Evolutionary conservation across 225 moss, liverwort and hornwort genomes (phyloP).

Genomic region (Lunularia cruciata): DNA sequence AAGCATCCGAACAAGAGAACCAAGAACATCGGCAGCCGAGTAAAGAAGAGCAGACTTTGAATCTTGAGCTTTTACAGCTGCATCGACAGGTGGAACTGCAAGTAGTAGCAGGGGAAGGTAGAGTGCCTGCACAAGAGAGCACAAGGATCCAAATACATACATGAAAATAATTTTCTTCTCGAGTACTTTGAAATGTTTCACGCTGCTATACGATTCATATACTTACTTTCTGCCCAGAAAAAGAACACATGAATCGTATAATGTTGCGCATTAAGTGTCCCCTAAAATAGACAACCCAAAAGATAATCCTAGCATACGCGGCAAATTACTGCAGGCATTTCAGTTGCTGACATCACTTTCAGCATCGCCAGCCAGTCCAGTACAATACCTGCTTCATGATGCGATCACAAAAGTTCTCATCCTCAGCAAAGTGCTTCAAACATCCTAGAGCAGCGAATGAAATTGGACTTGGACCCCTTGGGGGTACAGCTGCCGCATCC

Average conservation of each 20-base stretch:
- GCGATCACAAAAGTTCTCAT: conserved; percentile 76
- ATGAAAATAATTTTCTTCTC: too few species aligned
- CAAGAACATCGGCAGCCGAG: conserved; percentile 87
- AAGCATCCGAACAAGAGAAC: conserved; percentile 78
- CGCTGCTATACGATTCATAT: too few species aligned
- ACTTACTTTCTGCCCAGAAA: too few species aligned
- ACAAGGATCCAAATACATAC: too few species aligned
- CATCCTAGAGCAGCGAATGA: conserved; percentile 93
- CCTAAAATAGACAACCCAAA: too few species aligned
- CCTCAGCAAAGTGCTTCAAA: conserved; percentile 91
- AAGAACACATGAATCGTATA: not conserved
- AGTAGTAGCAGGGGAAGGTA: conserved; percentile 86
- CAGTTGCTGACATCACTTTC: not conserved
- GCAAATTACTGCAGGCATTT: too few species aligned
- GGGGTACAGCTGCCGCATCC: conserved; percentile 83
- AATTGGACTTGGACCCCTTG: conserved; percentile 85
- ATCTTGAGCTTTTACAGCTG: conserved; percentile 64
- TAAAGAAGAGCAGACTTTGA: conserved; percentile 93
- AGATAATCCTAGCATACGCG: too few species aligned
- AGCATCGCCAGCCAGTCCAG: too few species aligned
- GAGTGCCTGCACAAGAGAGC: conserved; percentile 58
- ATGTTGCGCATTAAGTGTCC: too few species aligned
- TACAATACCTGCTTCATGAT: conserved; percentile 81
- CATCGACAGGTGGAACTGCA: conserved; percentile 82
- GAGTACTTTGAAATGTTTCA: too few species aligned